A percentile compares a stretch with the other conserved stretches of the same genome.
phyloP scores from a whole-genome alignment of 345 rosid species.

The Hibiscus trionum region DNA sequence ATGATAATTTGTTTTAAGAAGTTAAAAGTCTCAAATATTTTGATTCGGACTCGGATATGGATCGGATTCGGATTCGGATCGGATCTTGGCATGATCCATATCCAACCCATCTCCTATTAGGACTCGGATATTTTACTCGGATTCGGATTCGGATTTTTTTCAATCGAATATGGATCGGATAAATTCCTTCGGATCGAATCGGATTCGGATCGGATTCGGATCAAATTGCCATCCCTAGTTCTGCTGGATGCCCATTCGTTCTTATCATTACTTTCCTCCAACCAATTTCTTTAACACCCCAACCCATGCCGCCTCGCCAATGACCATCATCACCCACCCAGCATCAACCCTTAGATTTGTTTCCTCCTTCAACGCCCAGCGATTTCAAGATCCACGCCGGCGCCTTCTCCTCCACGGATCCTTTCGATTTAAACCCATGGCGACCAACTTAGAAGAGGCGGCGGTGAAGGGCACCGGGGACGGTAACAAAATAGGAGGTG shows the following conservation, averaged over 20 bases:
- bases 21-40: too few species aligned
- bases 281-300: background rate
- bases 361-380: background rate
- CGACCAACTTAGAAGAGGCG: conserved; percentile 2
- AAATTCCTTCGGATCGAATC: too few species aligned
- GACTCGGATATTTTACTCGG: too few species aligned
- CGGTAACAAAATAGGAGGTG: background rate
- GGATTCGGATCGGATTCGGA: too few species aligned
- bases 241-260: background rate
- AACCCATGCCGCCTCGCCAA: background rate
- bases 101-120: too few species aligned
- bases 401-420: background rate
- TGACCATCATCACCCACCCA: background rate
- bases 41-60: too few species aligned
- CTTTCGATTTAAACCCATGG: conserved; percentile 5
- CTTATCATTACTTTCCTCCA: background rate
- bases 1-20: too few species aligned
- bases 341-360: background rate
- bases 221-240: too few species aligned
- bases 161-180: too few species aligned
- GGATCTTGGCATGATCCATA: too few species aligned
- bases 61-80: too few species aligned
- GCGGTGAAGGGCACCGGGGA: background rate
- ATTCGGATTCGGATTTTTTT: too few species aligned
- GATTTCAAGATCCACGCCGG: conserved; percentile 8